phyloP scores from a whole-genome alignment of 371 early-diverging fungal genomes.

The Mortierella sp. region DNA sequence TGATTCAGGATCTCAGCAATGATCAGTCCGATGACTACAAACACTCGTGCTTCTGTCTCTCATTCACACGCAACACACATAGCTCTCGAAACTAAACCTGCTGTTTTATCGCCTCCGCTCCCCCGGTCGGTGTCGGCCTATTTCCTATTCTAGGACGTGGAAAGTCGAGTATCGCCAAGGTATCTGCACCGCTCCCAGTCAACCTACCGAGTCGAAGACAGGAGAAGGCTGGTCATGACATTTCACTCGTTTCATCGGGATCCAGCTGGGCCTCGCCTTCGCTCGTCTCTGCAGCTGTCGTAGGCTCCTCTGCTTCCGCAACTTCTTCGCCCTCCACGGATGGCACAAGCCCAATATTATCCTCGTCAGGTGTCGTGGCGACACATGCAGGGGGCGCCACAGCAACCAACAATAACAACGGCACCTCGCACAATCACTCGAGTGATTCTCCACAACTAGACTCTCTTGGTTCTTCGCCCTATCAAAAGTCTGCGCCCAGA shows the following conservation, averaged over 20 bases:
- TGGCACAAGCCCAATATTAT: slow-evolving; percentile 12
- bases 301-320: slow-evolving; percentile 25
- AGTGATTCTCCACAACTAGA: slow-evolving; percentile 33
- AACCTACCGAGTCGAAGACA: slow-evolving; percentile 48
- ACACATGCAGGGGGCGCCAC: background rate
- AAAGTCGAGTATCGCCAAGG: slow-evolving; percentile 27
- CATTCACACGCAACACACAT: slow-evolving; percentile 1
- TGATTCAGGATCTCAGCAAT: no score
- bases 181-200: slow-evolving; percentile 44
- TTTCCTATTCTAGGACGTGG: slow-evolving; percentile 13
- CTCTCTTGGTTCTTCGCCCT: slow-evolving; percentile 17
- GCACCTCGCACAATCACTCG: slow-evolving; percentile 7
- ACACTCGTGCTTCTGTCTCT: background rate
- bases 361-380: slow-evolving; percentile 8
- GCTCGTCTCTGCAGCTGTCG: slow-evolving; percentile 13
- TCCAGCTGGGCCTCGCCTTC: slow-evolving; percentile 51
- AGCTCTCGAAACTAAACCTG: background rate
- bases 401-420: slow-evolving; percentile 8
- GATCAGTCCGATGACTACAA: no score
- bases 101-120: background rate
- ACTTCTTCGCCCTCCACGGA: slow-evolving; percentile 30
- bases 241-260: slow-evolving; percentile 27
- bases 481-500: slow-evolving; percentile 33
- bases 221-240: slow-evolving; percentile 32
- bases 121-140: slow-evolving; percentile 26